Percentiles rank a stretch among this genome's conserved stretches.
These are phyloP conservation scores for Elsinoe batatas DNA, from an alignment of 2,329 filamentous ascomycete genomes.

Conservation along the genomic window DNA sequence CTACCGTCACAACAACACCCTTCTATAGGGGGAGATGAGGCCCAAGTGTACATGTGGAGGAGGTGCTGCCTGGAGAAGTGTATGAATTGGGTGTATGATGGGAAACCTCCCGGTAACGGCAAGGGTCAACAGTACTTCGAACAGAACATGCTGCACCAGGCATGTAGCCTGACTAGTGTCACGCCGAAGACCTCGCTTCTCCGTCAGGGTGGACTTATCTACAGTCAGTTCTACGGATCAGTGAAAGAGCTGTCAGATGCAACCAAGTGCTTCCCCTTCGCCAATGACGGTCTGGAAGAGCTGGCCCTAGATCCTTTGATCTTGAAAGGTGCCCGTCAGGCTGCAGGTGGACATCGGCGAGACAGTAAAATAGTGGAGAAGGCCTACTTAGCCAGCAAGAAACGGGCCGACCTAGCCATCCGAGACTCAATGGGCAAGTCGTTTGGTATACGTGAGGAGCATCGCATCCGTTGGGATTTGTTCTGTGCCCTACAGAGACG, in stretches of 20 bases:
- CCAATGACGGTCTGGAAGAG: conserved; percentile 4
- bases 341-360: background rate
- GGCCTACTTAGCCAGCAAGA: background rate
- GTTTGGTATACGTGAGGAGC: background rate
- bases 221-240: background rate
- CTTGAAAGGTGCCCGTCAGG: background rate
- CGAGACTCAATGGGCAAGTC: background rate
- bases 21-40: background rate
- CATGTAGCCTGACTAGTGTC: background rate
- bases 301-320: background rate
- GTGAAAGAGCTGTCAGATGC: conserved; percentile 2
- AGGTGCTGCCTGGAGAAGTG: background rate
- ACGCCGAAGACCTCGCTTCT: background rate
- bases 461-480: background rate
- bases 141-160: conserved; percentile 4
- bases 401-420: background rate
- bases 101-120: background rate
- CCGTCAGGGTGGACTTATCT: background rate
- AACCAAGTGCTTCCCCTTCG: conserved; percentile 1
- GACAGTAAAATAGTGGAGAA: background rate
- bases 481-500: background rate
- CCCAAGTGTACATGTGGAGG: conserved; percentile 4
- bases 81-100: background rate
- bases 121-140: background rate
- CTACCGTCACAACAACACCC: background rate